phyloP scores from a whole-genome alignment of 2,329 filamentous ascomycete genomes.

The Pestalotiopsis sp. region DNA sequence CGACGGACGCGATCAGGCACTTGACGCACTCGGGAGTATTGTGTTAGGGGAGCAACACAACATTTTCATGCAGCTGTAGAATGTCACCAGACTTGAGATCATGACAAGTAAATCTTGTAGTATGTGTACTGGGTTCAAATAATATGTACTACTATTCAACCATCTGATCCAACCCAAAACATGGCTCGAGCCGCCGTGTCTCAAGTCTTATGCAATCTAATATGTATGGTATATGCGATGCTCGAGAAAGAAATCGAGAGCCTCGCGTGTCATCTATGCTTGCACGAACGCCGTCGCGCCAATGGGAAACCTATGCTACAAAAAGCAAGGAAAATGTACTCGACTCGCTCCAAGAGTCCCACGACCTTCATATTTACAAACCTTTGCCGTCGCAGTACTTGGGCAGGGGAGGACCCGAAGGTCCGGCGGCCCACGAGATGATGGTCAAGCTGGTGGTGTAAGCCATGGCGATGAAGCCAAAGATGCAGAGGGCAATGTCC shows the following conservation, averaged over 20 bases:
- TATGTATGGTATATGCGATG: slow-evolving; percentile 6
- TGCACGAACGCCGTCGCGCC: slow-evolving; percentile 15
- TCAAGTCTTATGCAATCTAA: slow-evolving; percentile 3
- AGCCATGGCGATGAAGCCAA: slow-evolving; percentile 84
- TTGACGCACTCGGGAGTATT: no score
- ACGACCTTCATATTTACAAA: slow-evolving; percentile 17
- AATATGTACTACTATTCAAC: neutral
- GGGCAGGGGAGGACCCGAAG: slow-evolving; percentile 44
- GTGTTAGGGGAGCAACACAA: no score
- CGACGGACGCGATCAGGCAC: no score
- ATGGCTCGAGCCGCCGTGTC: neutral
- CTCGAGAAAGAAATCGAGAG: neutral
- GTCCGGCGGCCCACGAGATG: slow-evolving; percentile 76
- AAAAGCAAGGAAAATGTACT: neutral
- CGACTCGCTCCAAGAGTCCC: slow-evolving; percentile 11
- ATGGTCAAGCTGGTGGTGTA: slow-evolving; percentile 91
- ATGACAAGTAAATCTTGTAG: neutral
- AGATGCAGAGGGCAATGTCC: slow-evolving; percentile 77
- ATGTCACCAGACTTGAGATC: neutral
- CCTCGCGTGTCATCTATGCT: slow-evolving; percentile 5
- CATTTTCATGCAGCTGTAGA: no score
- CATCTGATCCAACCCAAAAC: neutral
- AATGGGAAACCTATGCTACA: slow-evolving; percentile 28
- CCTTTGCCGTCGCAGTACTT: slow-evolving; percentile 56
- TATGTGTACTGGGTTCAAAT: neutral